Evolutionary conservation across 352 stramenopile genomes (phyloP).

Genomic region (Halophytophthora batemanensis): DNA sequence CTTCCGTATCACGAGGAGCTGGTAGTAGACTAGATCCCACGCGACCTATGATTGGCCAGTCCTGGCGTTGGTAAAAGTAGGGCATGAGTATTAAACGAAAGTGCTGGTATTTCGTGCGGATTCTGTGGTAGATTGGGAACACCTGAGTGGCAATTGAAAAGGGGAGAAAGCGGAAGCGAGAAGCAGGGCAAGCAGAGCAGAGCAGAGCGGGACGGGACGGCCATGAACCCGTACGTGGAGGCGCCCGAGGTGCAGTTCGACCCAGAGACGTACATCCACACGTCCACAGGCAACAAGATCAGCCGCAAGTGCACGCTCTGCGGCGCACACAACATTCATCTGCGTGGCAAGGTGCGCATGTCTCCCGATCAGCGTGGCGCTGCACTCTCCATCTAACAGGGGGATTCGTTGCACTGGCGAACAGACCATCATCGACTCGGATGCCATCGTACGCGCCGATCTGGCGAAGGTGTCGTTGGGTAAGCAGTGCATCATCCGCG

Average conservation of each 20-base stretch:
- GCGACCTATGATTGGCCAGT: no score
- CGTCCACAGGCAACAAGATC: constrained; percentile 68
- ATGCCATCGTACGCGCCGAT: constrained; percentile 74
- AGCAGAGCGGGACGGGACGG: no score
- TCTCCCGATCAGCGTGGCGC: neutral
- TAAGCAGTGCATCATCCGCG: constrained; percentile 75
- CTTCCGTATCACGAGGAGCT: no score
- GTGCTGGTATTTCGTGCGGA: no score
- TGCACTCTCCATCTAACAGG: neutral
- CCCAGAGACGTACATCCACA: constrained; percentile 62
- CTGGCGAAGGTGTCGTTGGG: constrained; percentile 81
- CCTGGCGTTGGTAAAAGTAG: no score
- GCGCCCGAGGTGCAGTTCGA: constrained; percentile 47
- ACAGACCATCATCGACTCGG: constrained; percentile 71
- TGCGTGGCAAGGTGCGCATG: constrained; percentile 57
- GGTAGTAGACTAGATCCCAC: no score
- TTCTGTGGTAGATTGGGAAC: no score
- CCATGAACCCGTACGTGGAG: constrained; percentile 64
- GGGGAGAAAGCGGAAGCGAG: no score
- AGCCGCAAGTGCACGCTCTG: constrained; percentile 62
- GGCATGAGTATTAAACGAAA: no score
- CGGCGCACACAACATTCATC: constrained; percentile 67
- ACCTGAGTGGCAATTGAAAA: no score
- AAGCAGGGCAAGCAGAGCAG: no score
- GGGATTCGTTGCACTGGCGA: neutral